phyloP scores from a whole-genome alignment of 2,329 filamentous ascomycete genomes.

The Epichloe scottii region DNA sequence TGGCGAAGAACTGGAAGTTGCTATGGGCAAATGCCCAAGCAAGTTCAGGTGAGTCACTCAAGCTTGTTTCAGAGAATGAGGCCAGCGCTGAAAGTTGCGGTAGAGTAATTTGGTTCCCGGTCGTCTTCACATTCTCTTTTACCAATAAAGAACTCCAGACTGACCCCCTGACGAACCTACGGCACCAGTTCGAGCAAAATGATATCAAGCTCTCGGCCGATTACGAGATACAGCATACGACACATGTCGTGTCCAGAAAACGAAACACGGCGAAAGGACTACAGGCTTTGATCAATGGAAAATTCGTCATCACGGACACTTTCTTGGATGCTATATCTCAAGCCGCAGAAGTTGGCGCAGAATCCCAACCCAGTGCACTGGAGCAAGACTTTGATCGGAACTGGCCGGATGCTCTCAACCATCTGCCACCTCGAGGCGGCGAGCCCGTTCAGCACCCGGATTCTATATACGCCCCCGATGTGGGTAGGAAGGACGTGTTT shows the following conservation, averaged over 20 bases:
- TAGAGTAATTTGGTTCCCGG: slow-evolving; percentile 67
- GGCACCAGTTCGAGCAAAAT: slow-evolving; percentile 60
- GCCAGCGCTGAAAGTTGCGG: slow-evolving; percentile 3
- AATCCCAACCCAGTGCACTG: slow-evolving; percentile 41
- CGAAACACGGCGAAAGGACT: slow-evolving; percentile 81
- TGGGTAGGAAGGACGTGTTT: slow-evolving; percentile 57
- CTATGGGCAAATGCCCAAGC: slow-evolving; percentile 57
- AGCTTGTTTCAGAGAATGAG: not conserved
- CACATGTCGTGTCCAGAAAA: slow-evolving; percentile 80
- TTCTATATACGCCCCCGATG: slow-evolving; percentile 60
- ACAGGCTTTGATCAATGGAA: slow-evolving; percentile 73
- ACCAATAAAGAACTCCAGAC: slow-evolving; percentile 56
- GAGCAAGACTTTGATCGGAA: slow-evolving; percentile 67
- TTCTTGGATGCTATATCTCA: slow-evolving; percentile 63
- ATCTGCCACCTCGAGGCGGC: slow-evolving; percentile 61
- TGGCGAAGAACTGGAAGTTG: slow-evolving; percentile 43
- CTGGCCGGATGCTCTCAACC: slow-evolving; percentile 65
- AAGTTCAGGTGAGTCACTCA: slow-evolving; percentile 38
- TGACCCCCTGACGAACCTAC: slow-evolving; percentile 50
- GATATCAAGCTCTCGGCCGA: slow-evolving; percentile 76
- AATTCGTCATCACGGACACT: slow-evolving; percentile 58
- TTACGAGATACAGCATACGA: slow-evolving; percentile 59
- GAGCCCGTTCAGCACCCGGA: slow-evolving; percentile 60
- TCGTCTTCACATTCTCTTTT: slow-evolving; percentile 64
- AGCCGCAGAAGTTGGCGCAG: slow-evolving; percentile 38